A percentile compares a stretch with the other conserved stretches of the same genome.
Evolutionary conservation across 1,284 basidiomycete genomes (phyloP).

Genomic region (Rhodotorula sp.): DNA sequence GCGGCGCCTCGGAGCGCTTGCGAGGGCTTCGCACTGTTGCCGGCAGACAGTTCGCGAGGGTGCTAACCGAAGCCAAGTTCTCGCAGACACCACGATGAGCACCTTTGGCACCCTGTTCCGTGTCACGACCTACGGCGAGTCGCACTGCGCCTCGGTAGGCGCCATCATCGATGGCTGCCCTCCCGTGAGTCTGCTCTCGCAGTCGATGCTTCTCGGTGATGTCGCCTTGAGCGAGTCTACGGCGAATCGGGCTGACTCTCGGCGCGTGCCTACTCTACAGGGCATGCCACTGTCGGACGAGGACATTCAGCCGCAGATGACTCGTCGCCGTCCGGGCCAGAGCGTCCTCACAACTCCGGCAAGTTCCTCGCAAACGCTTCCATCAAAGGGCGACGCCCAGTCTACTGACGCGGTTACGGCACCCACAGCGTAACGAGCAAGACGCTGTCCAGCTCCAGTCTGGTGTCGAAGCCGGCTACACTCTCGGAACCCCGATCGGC

Average conservation of each 20-base stretch:
- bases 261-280: conserved; percentile 52
- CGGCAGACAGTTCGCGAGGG: too few species aligned
- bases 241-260: not conserved
- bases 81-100: conserved; percentile 63
- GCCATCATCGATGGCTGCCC: conserved; percentile 95
- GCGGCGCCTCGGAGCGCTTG: too few species aligned
- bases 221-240: too few species aligned
- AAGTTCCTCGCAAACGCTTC: conserved; percentile 47
- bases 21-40: too few species aligned
- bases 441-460: conserved; percentile 93
- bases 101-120: conserved; percentile 87
- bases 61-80: too few species aligned
- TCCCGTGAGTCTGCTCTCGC: conserved; percentile 61
- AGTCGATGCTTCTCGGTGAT: not conserved
- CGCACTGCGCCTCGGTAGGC: conserved; percentile 94
- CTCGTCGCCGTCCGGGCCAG: conserved; percentile 89
- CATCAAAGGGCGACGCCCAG: not conserved
- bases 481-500: conserved; percentile 94
- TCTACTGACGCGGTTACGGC: not conserved
- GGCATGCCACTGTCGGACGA: conserved; percentile 75
- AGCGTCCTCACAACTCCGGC: conserved; percentile 95
- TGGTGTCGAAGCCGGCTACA: conserved; percentile 89
- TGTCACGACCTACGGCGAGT: conserved; percentile 97
- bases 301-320: conserved; percentile 91
- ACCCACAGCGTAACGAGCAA: conserved; percentile 83